phyloP scores from a whole-genome alignment of 371 early-diverging fungal species.

The Blakeslea trispora region DNA sequence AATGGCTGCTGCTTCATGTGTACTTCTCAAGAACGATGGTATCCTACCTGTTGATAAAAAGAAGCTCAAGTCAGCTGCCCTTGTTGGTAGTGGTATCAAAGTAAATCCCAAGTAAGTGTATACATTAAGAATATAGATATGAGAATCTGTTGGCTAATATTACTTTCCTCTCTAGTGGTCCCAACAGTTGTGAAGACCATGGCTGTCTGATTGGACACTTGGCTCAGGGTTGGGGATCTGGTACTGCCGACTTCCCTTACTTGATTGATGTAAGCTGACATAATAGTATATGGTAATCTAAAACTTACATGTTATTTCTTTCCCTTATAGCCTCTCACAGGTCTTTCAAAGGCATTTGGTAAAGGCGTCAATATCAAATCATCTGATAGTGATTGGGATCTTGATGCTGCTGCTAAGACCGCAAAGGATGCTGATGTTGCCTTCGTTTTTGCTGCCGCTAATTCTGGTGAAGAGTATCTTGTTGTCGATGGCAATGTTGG shows the following conservation, averaged over 20 bases:
- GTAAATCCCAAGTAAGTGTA: slow-evolving; percentile 12
- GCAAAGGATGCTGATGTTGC: slow-evolving; percentile 51
- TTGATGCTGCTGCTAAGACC: slow-evolving; percentile 26
- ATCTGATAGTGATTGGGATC: slow-evolving; percentile 38
- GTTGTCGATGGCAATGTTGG: slow-evolving; percentile 50
- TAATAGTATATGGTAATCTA: too few species aligned
- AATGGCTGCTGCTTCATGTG: slow-evolving; percentile 50
- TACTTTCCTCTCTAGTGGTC: slow-evolving; percentile 12
- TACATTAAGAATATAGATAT: not conserved
- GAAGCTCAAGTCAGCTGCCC: slow-evolving; percentile 23
- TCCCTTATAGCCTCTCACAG: slow-evolving; percentile 37
- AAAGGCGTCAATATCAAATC: slow-evolving; percentile 26
- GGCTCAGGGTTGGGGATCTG: slow-evolving; percentile 66
- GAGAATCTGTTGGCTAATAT: not conserved
- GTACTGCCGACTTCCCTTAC: slow-evolving; percentile 60
- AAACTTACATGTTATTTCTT: too few species aligned
- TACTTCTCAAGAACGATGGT: slow-evolving; percentile 46
- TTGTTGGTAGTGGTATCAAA: slow-evolving; percentile 57
- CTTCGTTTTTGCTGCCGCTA: slow-evolving; percentile 57
- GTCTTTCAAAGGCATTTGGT: slow-evolving; percentile 38
- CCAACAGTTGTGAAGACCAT: slow-evolving; percentile 13
- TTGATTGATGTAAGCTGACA: slow-evolving; percentile 12
- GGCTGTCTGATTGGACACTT: slow-evolving; percentile 47
- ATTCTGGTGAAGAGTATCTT: slow-evolving; percentile 58
- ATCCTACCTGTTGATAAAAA: slow-evolving; percentile 34